Conservation (phyloP, 2,329 filamentous ascomycete genomes). For the Metarhizium rileyi region DNA sequence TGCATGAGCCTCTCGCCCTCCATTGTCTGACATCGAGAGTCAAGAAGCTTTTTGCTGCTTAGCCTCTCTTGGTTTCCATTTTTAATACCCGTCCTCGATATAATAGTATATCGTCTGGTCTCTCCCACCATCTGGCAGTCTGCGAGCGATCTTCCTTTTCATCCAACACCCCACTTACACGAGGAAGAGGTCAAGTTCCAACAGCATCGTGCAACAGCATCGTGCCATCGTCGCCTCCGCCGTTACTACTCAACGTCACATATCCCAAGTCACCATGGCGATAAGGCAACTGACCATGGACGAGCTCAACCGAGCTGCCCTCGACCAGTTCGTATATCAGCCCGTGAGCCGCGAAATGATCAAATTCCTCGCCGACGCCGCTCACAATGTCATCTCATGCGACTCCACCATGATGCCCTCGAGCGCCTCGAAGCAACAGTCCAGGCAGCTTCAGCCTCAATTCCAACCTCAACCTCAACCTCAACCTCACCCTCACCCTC, state of each 20-base stretch:
- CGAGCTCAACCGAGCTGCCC: slow-evolving; percentile 61
- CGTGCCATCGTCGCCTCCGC: slow-evolving; percentile 4
- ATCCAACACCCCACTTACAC: slow-evolving; percentile 5
- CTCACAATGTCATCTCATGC: slow-evolving; percentile 70
- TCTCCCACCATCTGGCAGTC: not conserved
- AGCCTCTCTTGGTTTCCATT: slow-evolving; percentile 11
- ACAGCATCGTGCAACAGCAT: not conserved
- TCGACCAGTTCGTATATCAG: slow-evolving; percentile 72
- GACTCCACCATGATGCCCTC: slow-evolving; percentile 50
- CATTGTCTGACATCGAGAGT: slow-evolving; percentile 11
- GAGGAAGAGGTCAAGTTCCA: not conserved
- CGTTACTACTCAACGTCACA: not conserved
- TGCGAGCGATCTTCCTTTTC: not conserved
- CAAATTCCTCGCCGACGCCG: slow-evolving; percentile 62
- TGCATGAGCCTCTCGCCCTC: slow-evolving; percentile 14
- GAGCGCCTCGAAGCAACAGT: slow-evolving; percentile 22
- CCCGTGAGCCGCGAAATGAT: slow-evolving; percentile 72
- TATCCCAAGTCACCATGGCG: slow-evolving; percentile 29
- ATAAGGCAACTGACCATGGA: slow-evolving; percentile 37
- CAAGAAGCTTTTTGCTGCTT: slow-evolving; percentile 8
- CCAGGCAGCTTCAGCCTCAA: too few relatives aligned
- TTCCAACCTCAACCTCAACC: too few relatives aligned
- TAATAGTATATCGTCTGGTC: slow-evolving; percentile 5
- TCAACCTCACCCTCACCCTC: too few relatives aligned
- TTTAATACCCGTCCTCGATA: slow-evolving; percentile 13